Evolutionary conservation across 176 grass and related monocot genomes (phyloP), one percentile per base, ranked within the genome.

Genomic region (Typha latifolia): DNA sequence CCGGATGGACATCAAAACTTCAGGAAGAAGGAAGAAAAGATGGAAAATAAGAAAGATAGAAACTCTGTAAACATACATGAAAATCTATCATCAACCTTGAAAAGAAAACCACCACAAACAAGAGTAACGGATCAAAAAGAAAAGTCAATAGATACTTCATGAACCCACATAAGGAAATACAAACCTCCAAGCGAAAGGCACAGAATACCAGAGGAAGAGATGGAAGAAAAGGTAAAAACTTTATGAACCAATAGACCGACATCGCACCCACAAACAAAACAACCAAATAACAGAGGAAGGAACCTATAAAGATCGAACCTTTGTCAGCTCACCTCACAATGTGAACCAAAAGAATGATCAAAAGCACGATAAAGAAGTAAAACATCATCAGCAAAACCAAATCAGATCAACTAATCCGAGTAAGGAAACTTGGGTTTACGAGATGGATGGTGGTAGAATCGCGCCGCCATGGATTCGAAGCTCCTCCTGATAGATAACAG

Each of bases 401-500:
- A 77, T 59, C 53, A 73, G 49, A 53, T 12, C 47, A n/a, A 18
- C 47, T 6, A 67, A 6, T 29, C 21, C 49, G 29, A 62, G 32
- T 16, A 32, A 19, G 18, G 47, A 62, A 56, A 68, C n/a, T 13
- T 5, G 49, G 47, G 55, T 53, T 72, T 77, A 90, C 88, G 72
- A 16, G 80, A 23, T 10, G 69, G 70, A 37, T 80, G 79, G 80
- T 82, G 80, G 82, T 82, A 92, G 69, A 74, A 73, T 74, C 83
- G 83, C 59, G 83, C 70, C 21, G 83, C 80, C 49, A 64, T 64
- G 66, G 85, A 64, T 14, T 97, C 88, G 64, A 86, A 82, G 59
- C 85, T 87, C 19, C 83, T 82, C 62, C 88, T 83, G 61, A 97
- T 70, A 6, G 80, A 75, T 62, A 86, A 69, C 51, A 97, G 80